Base-by-base conservation (phyloP, 129 eudicot species). In the Helianthus tuberosus region DNA sequence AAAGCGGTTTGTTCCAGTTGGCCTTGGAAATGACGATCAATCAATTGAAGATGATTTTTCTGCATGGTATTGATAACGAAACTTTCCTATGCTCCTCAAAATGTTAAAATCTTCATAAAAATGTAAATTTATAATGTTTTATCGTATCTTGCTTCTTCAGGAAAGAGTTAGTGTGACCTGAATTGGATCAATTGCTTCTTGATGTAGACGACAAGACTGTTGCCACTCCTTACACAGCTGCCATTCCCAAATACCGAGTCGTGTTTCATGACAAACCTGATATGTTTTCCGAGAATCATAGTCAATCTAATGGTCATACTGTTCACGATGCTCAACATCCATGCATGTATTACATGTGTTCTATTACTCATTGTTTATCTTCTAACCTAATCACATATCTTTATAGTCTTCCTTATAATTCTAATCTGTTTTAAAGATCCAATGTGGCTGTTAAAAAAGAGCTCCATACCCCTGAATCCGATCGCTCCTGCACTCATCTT, bases 11-110 rank as follows among this genome's bases (percentile, higher is more conserved):
- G 90, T 94, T 77, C 87, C 88, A 32, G 89, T 94, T 66, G 98
- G 98, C 54, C 90, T 94, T 70, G 98, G 98, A 66, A 97, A 94
- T 58, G 98, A 94, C 84, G 98, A 91, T 80, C 97, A 90, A 54
- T 88, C 93, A 84, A 94, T 94, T 76, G 98, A 94, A 81, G 98
- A 94, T 83, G 98, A 94, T 80, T 94, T 94, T 63, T 11, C 86
- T 47, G 96, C 98, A 83, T 94, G 98, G 98, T 94, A 90, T 35
- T 51, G 47, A 14, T 35, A 58, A 32, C 29, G 13, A 66, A 9
- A 15, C 64, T 51, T 20, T 35, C 27, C 20, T 64, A 61, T 17
- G 11, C n/a, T n/a, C n/a, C n/a, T n/a, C n/a, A n/a, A n/a, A 66
- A 27, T 11, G 32, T 32, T 5, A 17, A 23, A 13, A 14, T 23